Conservation (phyloP, 2,329 filamentous ascomycete species). For the Colletotrichum melonis region DNA sequence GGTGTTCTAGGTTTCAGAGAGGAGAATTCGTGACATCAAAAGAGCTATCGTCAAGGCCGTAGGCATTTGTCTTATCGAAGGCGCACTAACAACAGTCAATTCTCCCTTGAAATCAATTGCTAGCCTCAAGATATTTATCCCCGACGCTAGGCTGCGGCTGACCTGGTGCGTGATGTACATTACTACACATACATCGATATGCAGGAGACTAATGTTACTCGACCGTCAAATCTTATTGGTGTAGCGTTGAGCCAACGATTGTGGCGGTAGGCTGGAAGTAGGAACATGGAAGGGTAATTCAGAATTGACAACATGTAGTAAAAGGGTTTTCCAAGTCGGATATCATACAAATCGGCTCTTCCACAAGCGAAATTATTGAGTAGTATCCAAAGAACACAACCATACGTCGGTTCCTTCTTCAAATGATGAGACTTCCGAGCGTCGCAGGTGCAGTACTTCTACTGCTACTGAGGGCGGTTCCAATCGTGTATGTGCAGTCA, state of each 20-base stretch:
- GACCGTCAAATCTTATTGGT: not conserved
- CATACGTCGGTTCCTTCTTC: too few species aligned
- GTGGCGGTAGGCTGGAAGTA: not conserved
- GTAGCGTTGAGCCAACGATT: not conserved
- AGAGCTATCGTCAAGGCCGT: too few species aligned
- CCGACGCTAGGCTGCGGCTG: not conserved
- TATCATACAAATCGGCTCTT: not conserved
- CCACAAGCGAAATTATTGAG: not conserved
- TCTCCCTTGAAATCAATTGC: not conserved
- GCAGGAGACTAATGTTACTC: not conserved
- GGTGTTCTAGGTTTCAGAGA: too few species aligned
- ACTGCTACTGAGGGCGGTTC: not conserved
- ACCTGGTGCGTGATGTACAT: not conserved
- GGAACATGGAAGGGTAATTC: not conserved
- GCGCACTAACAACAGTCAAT: too few species aligned
- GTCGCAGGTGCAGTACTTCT: not conserved
- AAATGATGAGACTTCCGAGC: too few species aligned
- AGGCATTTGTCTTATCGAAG: too few species aligned
- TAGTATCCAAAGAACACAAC: too few species aligned
- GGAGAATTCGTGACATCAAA: too few species aligned
- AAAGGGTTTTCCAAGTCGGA: not conserved
- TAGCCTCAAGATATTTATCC: not conserved
- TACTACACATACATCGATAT: not conserved
- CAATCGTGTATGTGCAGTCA: not conserved
- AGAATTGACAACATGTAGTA: not conserved